Percentiles rank a stretch among this genome's conserved stretches.
These are phyloP conservation scores for Rhododendron kiyosumense DNA, from an alignment of 148 eudicot genomes.

Conservation along the genomic window DNA sequence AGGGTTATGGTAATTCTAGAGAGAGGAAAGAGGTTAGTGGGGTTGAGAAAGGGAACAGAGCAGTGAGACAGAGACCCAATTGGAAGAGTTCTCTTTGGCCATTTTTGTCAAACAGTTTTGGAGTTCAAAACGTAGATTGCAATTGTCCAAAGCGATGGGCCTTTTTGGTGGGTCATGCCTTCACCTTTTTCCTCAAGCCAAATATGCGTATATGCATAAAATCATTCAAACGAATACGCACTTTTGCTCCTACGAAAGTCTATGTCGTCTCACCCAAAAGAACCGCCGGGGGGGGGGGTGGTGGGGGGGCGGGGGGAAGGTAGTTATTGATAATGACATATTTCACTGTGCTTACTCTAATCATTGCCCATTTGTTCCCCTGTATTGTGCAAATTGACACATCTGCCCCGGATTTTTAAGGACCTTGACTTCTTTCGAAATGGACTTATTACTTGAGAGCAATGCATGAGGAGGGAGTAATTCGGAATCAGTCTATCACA, in stretches of 20 bases:
- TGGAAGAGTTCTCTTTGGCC: constrained; percentile 32
- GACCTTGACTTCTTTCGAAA: background rate
- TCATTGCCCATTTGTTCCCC: constrained; percentile 2
- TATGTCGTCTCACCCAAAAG: background rate
- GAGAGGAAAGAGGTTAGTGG: constrained; percentile 19
- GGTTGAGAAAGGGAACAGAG: constrained; percentile 29
- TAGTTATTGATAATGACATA: constrained; percentile 13
- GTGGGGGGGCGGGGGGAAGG: background rate
- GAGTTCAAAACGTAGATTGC: constrained; percentile 39
- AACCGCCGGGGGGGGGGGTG: no score
- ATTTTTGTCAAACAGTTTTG: constrained; percentile 44
- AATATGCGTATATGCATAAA: background rate
- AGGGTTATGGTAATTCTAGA: constrained; percentile 19
- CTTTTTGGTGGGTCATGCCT: constrained; percentile 40
- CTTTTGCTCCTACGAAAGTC: background rate
- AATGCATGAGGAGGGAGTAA: no score
- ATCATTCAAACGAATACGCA: background rate
- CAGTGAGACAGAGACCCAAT: constrained; percentile 26
- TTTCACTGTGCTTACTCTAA: constrained; percentile 14
- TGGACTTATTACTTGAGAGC: background rate
- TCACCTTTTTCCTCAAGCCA: constrained; percentile 7
- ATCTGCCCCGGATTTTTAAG: background rate
- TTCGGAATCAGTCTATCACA: background rate
- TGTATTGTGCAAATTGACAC: background rate
- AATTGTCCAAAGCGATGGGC: constrained; percentile 37